Percentiles rank a stretch among this genome's conserved stretches.
Evolutionary conservation across 257 asterid species (phyloP).

Genomic region (Rauvolfia tetraphylla): DNA sequence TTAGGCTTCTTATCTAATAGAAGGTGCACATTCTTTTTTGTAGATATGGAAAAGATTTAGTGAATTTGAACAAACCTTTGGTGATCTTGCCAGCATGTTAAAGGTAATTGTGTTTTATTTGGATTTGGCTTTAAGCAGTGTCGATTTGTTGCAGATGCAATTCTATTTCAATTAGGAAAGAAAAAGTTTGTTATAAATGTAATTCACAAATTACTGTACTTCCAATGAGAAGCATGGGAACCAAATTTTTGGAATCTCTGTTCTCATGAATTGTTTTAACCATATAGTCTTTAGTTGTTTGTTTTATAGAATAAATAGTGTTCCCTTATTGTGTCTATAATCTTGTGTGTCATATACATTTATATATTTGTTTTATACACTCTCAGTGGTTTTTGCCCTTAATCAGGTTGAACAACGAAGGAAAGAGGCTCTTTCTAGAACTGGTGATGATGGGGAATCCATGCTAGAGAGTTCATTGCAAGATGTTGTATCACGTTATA

Average conservation of each 20-base stretch:
- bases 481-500: conserved; percentile 84
- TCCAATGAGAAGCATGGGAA: not conserved
- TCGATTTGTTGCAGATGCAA: not conserved
- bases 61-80: conserved; percentile 92
- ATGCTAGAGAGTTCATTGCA: conserved; percentile 67
- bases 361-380: not conserved
- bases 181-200: not conserved
- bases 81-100: conserved; percentile 95
- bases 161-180: not conserved
- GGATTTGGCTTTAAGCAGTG: conserved; percentile 1
- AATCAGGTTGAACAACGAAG: conserved; percentile 92
- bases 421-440: conserved; percentile 80
- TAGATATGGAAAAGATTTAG: conserved; percentile 91
- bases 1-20: not conserved
- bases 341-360: not conserved
- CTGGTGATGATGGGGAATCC: conserved; percentile 65
- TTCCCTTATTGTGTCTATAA: not conserved
- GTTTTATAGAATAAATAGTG: not conserved
- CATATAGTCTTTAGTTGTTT: not conserved
- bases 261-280: not conserved
- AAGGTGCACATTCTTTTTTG: conserved; percentile 2
- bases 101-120: conserved; percentile 46
- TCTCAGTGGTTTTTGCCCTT: not conserved
- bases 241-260: not conserved
- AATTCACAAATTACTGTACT: not conserved